phyloP scores from a whole-genome alignment of 1,284 basidiomycete genomes.

The Cutaneotrichosporon sp. region DNA sequence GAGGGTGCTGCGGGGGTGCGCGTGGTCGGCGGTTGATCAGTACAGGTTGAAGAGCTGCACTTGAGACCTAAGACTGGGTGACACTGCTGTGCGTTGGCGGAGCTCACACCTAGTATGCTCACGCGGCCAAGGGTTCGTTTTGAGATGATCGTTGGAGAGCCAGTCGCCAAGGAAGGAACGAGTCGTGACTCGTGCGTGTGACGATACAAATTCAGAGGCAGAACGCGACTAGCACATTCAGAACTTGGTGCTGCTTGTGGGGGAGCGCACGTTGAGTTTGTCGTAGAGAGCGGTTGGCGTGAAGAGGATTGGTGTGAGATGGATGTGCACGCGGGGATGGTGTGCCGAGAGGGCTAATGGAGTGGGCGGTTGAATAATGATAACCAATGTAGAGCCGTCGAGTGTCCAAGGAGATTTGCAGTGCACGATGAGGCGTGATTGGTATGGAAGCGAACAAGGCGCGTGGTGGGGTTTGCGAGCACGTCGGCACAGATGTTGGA shows the following conservation, averaged over 20 bases:
- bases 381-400: too few species aligned
- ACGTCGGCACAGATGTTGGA: too few species aligned
- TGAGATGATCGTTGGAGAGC: conserved; percentile 6
- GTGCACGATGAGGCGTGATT: background rate
- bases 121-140: background rate
- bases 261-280: background rate
- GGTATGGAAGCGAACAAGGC: background rate
- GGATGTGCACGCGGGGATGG: background rate
- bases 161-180: conserved; percentile 4
- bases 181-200: background rate
- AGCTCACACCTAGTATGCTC: background rate
- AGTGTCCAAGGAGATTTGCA: too few species aligned
- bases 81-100: background rate
- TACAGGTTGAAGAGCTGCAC: background rate
- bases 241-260: background rate
- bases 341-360: background rate
- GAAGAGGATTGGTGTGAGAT: background rate
- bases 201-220: background rate
- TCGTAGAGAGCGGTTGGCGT: background rate
- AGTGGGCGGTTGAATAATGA: background rate
- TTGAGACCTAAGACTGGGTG: background rate
- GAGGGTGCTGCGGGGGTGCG: background rate
- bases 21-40: background rate
- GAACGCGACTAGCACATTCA: conserved; percentile 4
- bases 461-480: too few species aligned